Evolutionary conservation across 371 early-diverging fungal genomes (phyloP).

Genomic region (Phascolomyces articulosus): DNA sequence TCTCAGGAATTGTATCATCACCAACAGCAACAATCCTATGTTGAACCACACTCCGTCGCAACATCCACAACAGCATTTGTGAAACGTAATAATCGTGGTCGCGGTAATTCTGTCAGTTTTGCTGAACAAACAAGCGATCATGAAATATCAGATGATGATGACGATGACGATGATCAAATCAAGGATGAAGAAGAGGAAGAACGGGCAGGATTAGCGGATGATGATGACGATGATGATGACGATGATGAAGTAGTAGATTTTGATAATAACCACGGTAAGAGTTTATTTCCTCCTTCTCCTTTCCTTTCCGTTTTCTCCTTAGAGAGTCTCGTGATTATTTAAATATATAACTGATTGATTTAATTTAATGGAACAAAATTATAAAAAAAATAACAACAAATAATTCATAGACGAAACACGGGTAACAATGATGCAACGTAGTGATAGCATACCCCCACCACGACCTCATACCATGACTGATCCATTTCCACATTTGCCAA

Average conservation of each 20-base stretch:
- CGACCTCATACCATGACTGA: conserved; percentile 14
- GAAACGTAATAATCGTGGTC: conserved; percentile 24
- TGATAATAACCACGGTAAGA: conserved; percentile 14
- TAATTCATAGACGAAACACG: background rate
- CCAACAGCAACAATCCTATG: background rate
- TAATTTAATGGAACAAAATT: too few relatives aligned
- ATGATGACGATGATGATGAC: conserved; percentile 34
- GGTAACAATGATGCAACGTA: background rate
- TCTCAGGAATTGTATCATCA: conserved; percentile 11
- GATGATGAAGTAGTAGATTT: conserved; percentile 40
- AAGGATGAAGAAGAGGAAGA: conserved; percentile 11
- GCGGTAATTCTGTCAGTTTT: conserved; percentile 51
- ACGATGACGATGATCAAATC: conserved; percentile 16
- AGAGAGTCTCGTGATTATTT: background rate
- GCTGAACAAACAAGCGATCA: conserved; percentile 28
- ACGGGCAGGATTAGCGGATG: conserved; percentile 26
- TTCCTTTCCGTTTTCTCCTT: too few relatives aligned
- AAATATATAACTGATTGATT: too few relatives aligned
- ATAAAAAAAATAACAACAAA: background rate
- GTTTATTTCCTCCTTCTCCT: background rate
- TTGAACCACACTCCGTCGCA: background rate
- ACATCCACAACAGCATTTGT: conserved; percentile 1
- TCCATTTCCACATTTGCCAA: conserved; percentile 8
- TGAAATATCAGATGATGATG: conserved; percentile 20
- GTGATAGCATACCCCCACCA: conserved; percentile 5